phyloP scores from a whole-genome alignment of 2,329 filamentous ascomycete genomes.

The Scedosporium apiospermum region DNA sequence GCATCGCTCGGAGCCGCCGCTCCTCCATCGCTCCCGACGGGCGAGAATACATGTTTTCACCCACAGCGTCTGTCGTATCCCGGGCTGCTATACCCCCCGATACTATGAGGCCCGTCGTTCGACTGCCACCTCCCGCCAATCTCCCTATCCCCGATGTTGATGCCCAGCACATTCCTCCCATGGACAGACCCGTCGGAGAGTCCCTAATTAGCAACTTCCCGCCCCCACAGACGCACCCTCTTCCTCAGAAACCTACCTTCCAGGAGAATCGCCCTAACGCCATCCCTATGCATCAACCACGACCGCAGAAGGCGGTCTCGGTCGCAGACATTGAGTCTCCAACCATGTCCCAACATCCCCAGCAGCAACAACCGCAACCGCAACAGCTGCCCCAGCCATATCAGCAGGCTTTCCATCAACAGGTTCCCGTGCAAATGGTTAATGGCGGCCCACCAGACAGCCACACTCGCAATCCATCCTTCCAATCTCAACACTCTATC shows the following conservation, averaged over 20 bases:
- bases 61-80: slow-evolving; percentile 68
- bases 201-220: slow-evolving; percentile 41
- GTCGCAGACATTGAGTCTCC: slow-evolving; percentile 88
- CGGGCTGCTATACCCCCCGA: slow-evolving; percentile 55
- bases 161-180: not conserved
- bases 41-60: slow-evolving; percentile 69
- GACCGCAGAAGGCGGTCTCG: slow-evolving; percentile 88
- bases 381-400: slow-evolving; percentile 64
- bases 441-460: slow-evolving; percentile 47
- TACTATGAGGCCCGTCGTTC: slow-evolving; percentile 62
- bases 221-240: slow-evolving; percentile 48
- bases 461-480: slow-evolving; percentile 59
- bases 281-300: slow-evolving; percentile 82
- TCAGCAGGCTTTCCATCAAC: slow-evolving; percentile 87
- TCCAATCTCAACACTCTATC: slow-evolving; percentile 59
- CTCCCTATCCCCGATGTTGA: slow-evolving; percentile 9
- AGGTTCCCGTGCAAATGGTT: slow-evolving; percentile 68
- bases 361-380: slow-evolving; percentile 59
- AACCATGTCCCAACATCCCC: slow-evolving; percentile 45
- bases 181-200: slow-evolving; percentile 11
- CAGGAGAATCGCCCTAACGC: slow-evolving; percentile 40
- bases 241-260: slow-evolving; percentile 48
- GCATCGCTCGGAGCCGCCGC: slow-evolving; percentile 76
- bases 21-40: slow-evolving; percentile 63
- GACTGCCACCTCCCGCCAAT: slow-evolving; percentile 59